Conservation (phyloP, 176 grass and related monocot species). For the Eleusine indica region DNA sequence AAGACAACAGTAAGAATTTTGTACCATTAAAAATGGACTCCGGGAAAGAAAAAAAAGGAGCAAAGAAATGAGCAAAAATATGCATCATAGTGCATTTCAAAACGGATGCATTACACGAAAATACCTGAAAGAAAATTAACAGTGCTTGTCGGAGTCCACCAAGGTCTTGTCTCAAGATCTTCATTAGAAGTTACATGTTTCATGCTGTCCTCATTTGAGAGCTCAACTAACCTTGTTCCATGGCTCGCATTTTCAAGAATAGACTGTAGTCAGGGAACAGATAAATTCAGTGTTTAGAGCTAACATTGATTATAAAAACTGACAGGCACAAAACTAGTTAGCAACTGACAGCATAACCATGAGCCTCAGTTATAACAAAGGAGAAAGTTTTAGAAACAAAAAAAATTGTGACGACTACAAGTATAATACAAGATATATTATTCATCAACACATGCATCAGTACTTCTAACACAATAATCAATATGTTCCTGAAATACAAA, state of each 20-base stretch:
- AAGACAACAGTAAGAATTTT: constrained; percentile 12
- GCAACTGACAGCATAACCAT: constrained; percentile 7
- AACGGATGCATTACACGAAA: constrained; percentile 15
- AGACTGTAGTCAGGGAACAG: constrained; percentile 44
- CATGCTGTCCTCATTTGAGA: constrained; percentile 73
- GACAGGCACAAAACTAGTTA: background rate
- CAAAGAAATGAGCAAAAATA: constrained; percentile 7
- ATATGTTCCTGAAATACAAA: background rate
- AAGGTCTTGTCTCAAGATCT: constrained; percentile 85
- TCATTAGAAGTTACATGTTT: constrained; percentile 76
- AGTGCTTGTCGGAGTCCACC: constrained; percentile 81
- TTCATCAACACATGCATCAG: constrained; percentile 2
- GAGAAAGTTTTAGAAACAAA: background rate
- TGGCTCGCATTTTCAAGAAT: constrained; percentile 64
- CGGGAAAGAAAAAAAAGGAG: background rate
- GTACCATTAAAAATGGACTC: background rate
- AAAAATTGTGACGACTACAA: constrained; percentile 1
- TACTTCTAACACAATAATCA: constrained; percentile 28
- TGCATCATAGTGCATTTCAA: constrained; percentile 26
- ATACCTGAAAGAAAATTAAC: constrained; percentile 88
- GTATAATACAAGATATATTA: constrained; percentile 21
- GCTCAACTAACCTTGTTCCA: constrained; percentile 71
- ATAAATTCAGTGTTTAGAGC: constrained; percentile 20
- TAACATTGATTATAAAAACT: background rate
- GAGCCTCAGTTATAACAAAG: background rate